Conservation (phyloP, 768 basidiomycete species). For the Psilocybe cubensis region DNA sequence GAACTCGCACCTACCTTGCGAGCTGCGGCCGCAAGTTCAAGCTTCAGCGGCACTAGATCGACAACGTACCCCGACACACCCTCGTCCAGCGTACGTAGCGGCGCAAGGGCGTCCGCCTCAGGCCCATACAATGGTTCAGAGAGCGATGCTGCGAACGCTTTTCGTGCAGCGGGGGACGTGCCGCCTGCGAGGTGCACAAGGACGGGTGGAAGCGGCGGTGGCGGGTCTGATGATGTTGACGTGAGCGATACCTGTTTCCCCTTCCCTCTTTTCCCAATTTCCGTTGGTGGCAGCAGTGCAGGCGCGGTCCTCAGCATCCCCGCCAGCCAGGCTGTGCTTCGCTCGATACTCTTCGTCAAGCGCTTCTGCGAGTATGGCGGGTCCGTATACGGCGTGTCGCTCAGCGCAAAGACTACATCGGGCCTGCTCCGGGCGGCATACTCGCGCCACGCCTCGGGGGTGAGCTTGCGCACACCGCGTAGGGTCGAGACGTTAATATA, state of each 20-base stretch:
- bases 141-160: slow-evolving; percentile 63
- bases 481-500: slow-evolving; percentile 60
- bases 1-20: background rate
- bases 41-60: slow-evolving; percentile 59
- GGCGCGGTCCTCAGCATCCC: slow-evolving; percentile 42
- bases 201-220: slow-evolving; percentile 17
- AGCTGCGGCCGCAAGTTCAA: slow-evolving; percentile 30
- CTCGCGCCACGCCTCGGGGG: slow-evolving; percentile 55
- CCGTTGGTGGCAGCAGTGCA: too few species aligned
- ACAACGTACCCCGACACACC: slow-evolving; percentile 73
- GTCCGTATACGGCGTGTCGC: slow-evolving; percentile 68
- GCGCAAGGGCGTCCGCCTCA: slow-evolving; percentile 54
- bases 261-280: too few species aligned
- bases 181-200: slow-evolving; percentile 76
- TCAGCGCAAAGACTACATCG: slow-evolving; percentile 72
- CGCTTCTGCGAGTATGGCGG: slow-evolving; percentile 80
- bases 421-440: slow-evolving; percentile 60
- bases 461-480: slow-evolving; percentile 75
- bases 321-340: slow-evolving; percentile 66
- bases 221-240: slow-evolving; percentile 13
- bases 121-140: slow-evolving; percentile 57
- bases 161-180: slow-evolving; percentile 55
- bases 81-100: slow-evolving; percentile 63
- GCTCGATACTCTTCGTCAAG: slow-evolving; percentile 73
- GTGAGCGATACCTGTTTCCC: too few species aligned